Conservation (phyloP, 176 grass and related monocot species). For the Oryza officinalis region DNA sequence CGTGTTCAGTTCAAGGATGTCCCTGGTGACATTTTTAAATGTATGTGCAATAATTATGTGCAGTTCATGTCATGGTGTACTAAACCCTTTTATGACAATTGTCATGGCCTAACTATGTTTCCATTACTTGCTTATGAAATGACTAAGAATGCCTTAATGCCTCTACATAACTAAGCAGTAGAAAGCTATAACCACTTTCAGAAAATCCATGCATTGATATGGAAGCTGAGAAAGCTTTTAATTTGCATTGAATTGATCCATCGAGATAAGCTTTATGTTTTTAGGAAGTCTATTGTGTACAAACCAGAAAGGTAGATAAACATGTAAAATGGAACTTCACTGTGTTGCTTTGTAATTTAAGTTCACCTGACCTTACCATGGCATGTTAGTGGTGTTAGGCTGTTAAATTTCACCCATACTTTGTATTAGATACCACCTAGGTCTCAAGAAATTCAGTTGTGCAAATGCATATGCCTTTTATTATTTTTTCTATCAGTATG, state of each 20-base stretch:
- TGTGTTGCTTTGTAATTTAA: conserved; percentile 10
- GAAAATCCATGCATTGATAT: conserved; percentile 24
- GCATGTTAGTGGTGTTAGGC: background rate
- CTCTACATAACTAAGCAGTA: conserved; percentile 26
- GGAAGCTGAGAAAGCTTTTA: background rate
- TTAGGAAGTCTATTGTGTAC: background rate
- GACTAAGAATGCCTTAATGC: background rate
- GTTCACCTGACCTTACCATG: background rate
- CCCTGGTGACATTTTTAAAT: conserved; percentile 98
- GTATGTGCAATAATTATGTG: conserved; percentile 43
- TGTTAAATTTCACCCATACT: conserved; percentile 8
- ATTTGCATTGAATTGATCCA: conserved; percentile 5
- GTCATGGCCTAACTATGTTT: background rate
- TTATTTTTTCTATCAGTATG: conserved; percentile 15
- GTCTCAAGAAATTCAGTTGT: background rate
- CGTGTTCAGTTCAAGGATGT: conserved; percentile 99
- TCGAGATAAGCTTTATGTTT: background rate
- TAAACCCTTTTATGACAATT: background rate
- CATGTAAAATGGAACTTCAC: background rate
- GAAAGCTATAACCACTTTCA: conserved; percentile 22
- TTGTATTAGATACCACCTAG: conserved; percentile 2
- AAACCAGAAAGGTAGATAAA: conserved; percentile 3
- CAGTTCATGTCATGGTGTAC: background rate
- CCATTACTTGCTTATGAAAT: background rate
- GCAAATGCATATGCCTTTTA: background rate